These are phyloP conservation scores for Aspergillus ostianus DNA, from an alignment of 495 filamentous ascomycete species.

Conservation along the genomic window DNA sequence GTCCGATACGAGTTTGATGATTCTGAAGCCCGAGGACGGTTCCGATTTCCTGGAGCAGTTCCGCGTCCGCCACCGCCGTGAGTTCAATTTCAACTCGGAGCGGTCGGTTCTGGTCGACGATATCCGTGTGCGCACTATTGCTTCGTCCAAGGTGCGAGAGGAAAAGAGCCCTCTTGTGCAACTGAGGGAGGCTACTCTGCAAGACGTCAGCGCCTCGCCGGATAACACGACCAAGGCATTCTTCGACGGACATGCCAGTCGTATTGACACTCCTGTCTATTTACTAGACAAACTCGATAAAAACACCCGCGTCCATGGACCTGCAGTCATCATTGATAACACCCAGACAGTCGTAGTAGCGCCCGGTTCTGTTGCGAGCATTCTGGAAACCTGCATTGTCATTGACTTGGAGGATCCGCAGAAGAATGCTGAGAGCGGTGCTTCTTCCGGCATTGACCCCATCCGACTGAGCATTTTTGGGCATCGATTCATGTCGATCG, in stretches of 20 bases:
- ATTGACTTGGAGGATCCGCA: slow-evolving; percentile 53
- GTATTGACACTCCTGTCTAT: slow-evolving; percentile 81
- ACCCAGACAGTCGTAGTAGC: slow-evolving; percentile 96
- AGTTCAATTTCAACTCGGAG: slow-evolving; percentile 54
- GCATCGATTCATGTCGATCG: slow-evolving; percentile 98
- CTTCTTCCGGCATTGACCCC: slow-evolving; percentile 68
- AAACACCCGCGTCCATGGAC: slow-evolving; percentile 76
- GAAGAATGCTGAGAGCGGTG: slow-evolving; percentile 66
- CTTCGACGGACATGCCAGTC: slow-evolving; percentile 61
- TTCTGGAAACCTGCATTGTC: slow-evolving; percentile 45
- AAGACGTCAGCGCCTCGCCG: slow-evolving; percentile 26
- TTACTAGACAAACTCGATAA: slow-evolving; percentile 74
- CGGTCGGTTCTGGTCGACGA: slow-evolving; percentile 52
- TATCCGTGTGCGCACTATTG: slow-evolving; percentile 49
- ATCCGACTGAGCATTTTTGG: slow-evolving; percentile 96
- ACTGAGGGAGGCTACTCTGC: slow-evolving; percentile 31
- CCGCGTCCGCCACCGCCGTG: slow-evolving; percentile 45
- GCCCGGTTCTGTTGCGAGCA: slow-evolving; percentile 61
- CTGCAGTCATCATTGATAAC: slow-evolving; percentile 88
- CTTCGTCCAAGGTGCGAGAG: slow-evolving; percentile 39
- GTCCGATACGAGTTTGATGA: slow-evolving; percentile 54
- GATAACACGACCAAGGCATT: slow-evolving; percentile 41
- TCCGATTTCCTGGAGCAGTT: slow-evolving; percentile 45
- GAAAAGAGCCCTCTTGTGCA: slow-evolving; percentile 43
- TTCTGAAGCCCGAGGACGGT: slow-evolving; percentile 40